Conservation (phyloP, 106 monocot genomes). For the Acorus gramineus region DNA sequence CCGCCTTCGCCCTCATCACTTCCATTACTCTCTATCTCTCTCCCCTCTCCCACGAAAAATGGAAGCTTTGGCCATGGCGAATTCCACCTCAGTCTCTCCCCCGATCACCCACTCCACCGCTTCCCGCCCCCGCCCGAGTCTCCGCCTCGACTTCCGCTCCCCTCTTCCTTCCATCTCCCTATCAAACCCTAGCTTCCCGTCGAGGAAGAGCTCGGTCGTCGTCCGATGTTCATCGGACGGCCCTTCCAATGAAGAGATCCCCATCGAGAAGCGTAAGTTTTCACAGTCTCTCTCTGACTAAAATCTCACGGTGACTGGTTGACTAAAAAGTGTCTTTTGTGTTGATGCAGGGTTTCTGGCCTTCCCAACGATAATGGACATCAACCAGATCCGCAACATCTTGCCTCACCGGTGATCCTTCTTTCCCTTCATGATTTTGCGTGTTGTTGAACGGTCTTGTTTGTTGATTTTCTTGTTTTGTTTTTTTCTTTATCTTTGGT, state of each 20-base stretch:
- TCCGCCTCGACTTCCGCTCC: neutral
- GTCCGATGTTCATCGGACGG: constrained; percentile 8
- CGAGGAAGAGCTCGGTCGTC: neutral
- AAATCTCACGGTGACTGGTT: neutral
- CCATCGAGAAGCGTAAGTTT: constrained; percentile 64
- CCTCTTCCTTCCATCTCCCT: constrained; percentile 1
- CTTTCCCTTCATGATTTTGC: neutral
- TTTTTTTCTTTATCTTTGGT: neutral
- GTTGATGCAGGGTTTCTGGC: constrained; percentile 33
- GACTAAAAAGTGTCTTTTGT: neutral
- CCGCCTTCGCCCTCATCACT: neutral
- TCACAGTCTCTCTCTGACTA: neutral
- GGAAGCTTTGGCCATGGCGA: neutral
- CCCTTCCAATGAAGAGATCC: constrained; percentile 18
- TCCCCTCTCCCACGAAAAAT: neutral
- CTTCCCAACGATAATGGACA: constrained; percentile 76
- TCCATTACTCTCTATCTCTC: neutral
- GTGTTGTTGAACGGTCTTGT: neutral
- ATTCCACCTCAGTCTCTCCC: neutral
- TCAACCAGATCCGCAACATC: constrained; percentile 83
- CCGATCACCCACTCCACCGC: neutral
- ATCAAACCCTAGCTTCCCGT: constrained; percentile 2
- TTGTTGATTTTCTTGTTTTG: neutral
- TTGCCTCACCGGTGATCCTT: constrained; percentile 65
- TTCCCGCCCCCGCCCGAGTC: neutral